Conservation (phyloP, 2,329 filamentous ascomycete species). For the Pyrenochaeta sp. region DNA sequence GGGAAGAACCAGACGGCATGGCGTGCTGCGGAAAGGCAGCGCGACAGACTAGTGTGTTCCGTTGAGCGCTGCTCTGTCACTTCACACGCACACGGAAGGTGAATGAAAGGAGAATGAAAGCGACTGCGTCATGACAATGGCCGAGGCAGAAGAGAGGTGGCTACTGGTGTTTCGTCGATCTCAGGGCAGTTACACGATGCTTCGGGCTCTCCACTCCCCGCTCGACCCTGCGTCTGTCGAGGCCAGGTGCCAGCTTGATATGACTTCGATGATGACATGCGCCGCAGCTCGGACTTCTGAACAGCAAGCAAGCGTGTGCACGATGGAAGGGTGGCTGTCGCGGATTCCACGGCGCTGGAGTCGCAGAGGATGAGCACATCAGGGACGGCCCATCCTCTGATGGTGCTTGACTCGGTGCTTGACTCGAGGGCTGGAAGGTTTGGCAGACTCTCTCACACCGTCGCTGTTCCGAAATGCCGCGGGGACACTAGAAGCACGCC, state of each 20-base stretch:
- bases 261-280: constrained; percentile 26
- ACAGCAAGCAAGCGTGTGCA: constrained; percentile 1
- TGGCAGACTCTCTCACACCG: constrained; percentile 31
- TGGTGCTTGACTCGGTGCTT: constrained; percentile 10
- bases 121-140: constrained; percentile 26
- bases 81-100: constrained; percentile 17
- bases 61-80: constrained; percentile 15
- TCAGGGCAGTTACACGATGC: constrained; percentile 26
- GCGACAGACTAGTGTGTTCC: constrained; percentile 10
- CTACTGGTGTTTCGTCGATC: constrained; percentile 29
- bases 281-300: not conserved
- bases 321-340: constrained; percentile 4
- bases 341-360: constrained; percentile 15
- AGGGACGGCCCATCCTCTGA: constrained; percentile 12
- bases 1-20: constrained; percentile 20
- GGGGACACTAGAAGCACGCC: constrained; percentile 40
- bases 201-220: constrained; percentile 30
- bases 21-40: constrained; percentile 16
- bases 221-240: constrained; percentile 26
- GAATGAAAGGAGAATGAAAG: constrained; percentile 12
- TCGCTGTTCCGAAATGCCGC: constrained; percentile 38
- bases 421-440: constrained; percentile 29
- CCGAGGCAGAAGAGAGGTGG: constrained; percentile 19
- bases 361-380: constrained; percentile 27
- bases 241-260: constrained; percentile 5